Evolutionary conservation across 2,329 filamentous ascomycete species (phyloP), one percentile per base, ranked within the genome.

Genomic region (Aspergillus sp.): DNA sequence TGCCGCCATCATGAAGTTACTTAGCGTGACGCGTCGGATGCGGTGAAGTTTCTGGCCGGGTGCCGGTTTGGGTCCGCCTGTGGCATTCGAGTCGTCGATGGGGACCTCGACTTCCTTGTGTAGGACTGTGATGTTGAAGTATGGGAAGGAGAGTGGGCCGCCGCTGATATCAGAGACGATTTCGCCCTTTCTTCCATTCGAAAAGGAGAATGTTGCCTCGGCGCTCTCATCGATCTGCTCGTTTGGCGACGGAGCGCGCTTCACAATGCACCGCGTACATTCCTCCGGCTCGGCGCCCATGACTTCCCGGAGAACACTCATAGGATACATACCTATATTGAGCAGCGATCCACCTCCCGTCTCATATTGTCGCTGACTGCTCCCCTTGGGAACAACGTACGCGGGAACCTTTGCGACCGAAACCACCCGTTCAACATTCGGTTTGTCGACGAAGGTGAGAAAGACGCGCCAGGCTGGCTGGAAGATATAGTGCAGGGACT

Each of bases 401-500:
- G 74, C 57, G 61, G 60, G 1, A 71, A 61, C 57, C 81, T 38
- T 53, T 61, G 34, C 53, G 9, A 48, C 46, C 11, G 46, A 52
- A 19, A 47, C 48, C 23, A 50, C 48, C 22, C 28, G 48, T 6
- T 50, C 54, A 19, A 43, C 46, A 25, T 31, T 54, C 38, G 48
- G 19, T 3, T 38, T 13, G 34, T 59, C 51, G 49, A 62, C 41
- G 5, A 46, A 34, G 3, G 57, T 51, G 5, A 60, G 53, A 67
- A 84, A 84, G 2, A 66, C 68, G 23, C 76, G 71, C 76, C 79
- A 83, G 1, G 78, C 75, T 0, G 84, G 84, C 62, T 84, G 80
- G 68, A 86, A 86, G 28, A 77, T 74, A 61, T 77, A 77, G 66
- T 86, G 84, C 60, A 83, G 81, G 3, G 84, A 84, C 71, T 87